Base-by-base conservation (phyloP, 495 filamentous ascomycete genomes). In the Thermochaetoides thermophila region DNA sequence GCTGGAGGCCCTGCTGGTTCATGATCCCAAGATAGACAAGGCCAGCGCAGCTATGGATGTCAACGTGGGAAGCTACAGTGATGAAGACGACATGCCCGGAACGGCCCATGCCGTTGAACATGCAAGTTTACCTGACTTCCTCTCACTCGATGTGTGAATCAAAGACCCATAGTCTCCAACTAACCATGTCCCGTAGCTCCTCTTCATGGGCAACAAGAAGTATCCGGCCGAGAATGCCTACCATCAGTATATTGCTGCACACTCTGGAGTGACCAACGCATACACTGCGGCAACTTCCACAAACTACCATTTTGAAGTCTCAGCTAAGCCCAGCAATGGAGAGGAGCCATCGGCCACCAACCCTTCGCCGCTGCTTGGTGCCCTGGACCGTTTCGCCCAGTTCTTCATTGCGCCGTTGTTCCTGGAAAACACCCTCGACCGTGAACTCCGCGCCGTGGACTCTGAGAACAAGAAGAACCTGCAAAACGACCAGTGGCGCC, bases 401-500 rank as follows among this genome's bases (percentile, higher is more conserved):
- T 99, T 99, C 57, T 99, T 99, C 60, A 74, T 95, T 40, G 68
- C 74, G 16, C 89, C 89, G 0, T 71, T 99, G 15, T 99, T 96
- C 54, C 68, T 95, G 9, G 73, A 76, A 32, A 84, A 77, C 25
- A 94, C 87, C 2, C 53, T 99, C 25, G 89, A 99, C 42, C 74
- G 89, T 18, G 89, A 99, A 58, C 63, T 99, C 38, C 71, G 64
- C 39, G 89, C 89, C 13, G 89, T 99, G 13, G 89, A 99, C 57
- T 96, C 89, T 0, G 89, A 99, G 52, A 94, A 96, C 59, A 99
- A 99, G 68, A 96, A 99, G 66, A 99, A 99, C 42, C 69, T 99
- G 16, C 89, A 99, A 60, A 92, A 71, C 55, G 89, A 99, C 52
- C 62, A 72, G 38, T 99, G 91, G 91, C 77, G 89, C 14, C 56